phyloP scores from a whole-genome alignment of 352 stramenopile species.

The Phytophthora sp. region DNA sequence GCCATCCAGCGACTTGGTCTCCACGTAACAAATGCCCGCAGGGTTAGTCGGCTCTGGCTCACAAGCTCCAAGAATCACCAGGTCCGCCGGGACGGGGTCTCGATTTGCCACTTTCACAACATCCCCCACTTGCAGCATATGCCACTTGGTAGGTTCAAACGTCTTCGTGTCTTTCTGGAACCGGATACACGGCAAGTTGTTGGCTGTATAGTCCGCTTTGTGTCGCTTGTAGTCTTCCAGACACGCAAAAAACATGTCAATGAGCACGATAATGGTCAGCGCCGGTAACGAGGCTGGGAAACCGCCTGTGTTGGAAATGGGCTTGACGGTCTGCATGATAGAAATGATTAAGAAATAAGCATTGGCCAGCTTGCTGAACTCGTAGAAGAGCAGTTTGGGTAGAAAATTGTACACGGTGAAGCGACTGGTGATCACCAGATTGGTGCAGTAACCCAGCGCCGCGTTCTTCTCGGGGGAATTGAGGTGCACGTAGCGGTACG shows the following conservation, averaged over 20 bases:
- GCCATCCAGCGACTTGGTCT: constrained; percentile 94
- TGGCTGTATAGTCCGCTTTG: constrained; percentile 86
- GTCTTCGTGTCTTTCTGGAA: constrained; percentile 41
- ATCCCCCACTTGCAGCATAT: constrained; percentile 85
- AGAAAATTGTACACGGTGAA: constrained; percentile 93
- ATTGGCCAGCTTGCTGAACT: constrained; percentile 93
- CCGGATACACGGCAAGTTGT: constrained; percentile 69
- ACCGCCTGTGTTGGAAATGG: constrained; percentile 92
- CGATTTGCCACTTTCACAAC: constrained; percentile 91
- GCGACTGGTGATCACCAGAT: constrained; percentile 89
- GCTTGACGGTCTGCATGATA: constrained; percentile 91
- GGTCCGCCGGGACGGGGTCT: constrained; percentile 85
- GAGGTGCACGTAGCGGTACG: constrained; percentile 74
- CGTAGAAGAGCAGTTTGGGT: constrained; percentile 91
- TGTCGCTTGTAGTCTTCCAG: constrained; percentile 93
- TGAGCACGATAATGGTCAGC: constrained; percentile 93
- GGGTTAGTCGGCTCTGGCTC: constrained; percentile 77
- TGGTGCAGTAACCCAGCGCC: constrained; percentile 66
- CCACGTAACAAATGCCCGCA: constrained; percentile 89
- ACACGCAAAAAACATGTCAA: constrained; percentile 93
- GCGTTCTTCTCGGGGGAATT: constrained; percentile 72
- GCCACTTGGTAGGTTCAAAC: constrained; percentile 81
- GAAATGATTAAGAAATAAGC: constrained; percentile 95
- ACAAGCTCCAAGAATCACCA: constrained; percentile 85
- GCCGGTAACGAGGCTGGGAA: constrained; percentile 91